Conservation (phyloP, 225 moss, liverwort and hornwort genomes). For the Antitrichia curtipendula region DNA sequence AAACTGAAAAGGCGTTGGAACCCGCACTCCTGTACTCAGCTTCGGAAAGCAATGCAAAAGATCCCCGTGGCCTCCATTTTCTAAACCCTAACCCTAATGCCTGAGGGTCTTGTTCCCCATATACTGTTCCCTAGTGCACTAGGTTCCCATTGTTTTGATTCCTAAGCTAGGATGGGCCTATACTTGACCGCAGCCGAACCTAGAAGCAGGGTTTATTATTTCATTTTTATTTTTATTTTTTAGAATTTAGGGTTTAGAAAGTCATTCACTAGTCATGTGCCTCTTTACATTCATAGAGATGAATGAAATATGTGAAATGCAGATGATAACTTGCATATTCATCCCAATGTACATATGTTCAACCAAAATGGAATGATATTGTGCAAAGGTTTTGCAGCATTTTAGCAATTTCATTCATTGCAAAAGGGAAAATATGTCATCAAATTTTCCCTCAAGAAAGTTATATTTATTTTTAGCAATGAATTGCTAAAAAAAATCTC, state of each 20-base stretch:
- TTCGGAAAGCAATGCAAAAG: not conserved
- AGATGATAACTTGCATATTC: not conserved
- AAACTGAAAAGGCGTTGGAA: not conserved
- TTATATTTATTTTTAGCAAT: not conserved
- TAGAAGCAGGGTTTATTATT: not conserved
- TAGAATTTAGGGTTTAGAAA: too few species aligned
- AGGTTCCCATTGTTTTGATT: not conserved
- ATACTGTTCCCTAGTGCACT: not conserved
- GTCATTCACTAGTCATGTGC: not conserved
- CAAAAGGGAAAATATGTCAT: accelerated
- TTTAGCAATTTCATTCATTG: too few species aligned
- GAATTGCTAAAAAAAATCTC: accelerated
- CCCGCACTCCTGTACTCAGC: not conserved
- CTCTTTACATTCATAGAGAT: not conserved
- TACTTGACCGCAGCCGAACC: not conserved
- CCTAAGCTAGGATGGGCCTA: not conserved
- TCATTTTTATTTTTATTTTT: not conserved
- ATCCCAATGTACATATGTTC: not conserved
- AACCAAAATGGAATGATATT: not conserved
- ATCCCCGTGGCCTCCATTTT: not conserved
- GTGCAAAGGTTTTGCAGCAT: not conserved
- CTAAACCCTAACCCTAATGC: conserved; percentile 2
- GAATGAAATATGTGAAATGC: not conserved
- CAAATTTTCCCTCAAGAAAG: not conserved
- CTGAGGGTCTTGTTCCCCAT: not conserved